These are phyloP conservation scores for Spirogloea muscicola DNA, from an alignment of 139 green algal species.

Conservation along the genomic window DNA sequence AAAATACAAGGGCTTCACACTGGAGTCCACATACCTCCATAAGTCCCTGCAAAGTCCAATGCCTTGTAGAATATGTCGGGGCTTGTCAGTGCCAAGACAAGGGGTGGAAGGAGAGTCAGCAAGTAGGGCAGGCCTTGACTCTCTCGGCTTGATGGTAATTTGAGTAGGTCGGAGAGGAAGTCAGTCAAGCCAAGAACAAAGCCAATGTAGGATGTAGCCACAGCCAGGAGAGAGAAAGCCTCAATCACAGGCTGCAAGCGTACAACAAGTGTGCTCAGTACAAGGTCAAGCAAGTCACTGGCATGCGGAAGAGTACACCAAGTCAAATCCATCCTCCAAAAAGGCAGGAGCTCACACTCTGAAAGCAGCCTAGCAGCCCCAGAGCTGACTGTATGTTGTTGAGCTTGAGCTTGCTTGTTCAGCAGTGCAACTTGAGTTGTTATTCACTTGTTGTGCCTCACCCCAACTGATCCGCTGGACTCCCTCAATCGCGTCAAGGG, in stretches of 20 bases:
- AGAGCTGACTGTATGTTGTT: not conserved
- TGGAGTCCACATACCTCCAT: no score
- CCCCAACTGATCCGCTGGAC: constrained; percentile 25
- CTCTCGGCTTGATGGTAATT: constrained; percentile 41
- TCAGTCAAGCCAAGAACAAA: constrained; percentile 76
- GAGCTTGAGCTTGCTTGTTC: not conserved
- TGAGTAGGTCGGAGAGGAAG: constrained; percentile 68
- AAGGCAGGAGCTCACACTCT: not conserved
- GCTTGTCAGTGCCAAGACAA: constrained; percentile 54
- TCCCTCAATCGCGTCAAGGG: constrained; percentile 44
- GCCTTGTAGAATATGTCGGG: constrained; percentile 51
- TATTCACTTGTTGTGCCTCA: constrained; percentile 5
- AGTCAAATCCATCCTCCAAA: not conserved
- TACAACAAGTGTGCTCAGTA: not conserved
- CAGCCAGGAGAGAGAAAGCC: constrained; percentile 66
- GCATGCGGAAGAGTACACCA: not conserved
- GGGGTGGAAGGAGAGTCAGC: constrained; percentile 56
- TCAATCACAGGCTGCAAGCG: constrained; percentile 42
- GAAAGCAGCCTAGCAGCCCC: not conserved
- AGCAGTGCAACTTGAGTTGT: constrained; percentile 1
- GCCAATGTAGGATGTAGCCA: constrained; percentile 77
- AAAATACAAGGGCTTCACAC: no score
- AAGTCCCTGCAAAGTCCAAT: constrained; percentile 49
- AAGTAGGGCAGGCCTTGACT: constrained; percentile 43
- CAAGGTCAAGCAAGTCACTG: no score